Conservation (phyloP, 2,329 filamentous ascomycete species). For the Fusarium agapanthi region DNA sequence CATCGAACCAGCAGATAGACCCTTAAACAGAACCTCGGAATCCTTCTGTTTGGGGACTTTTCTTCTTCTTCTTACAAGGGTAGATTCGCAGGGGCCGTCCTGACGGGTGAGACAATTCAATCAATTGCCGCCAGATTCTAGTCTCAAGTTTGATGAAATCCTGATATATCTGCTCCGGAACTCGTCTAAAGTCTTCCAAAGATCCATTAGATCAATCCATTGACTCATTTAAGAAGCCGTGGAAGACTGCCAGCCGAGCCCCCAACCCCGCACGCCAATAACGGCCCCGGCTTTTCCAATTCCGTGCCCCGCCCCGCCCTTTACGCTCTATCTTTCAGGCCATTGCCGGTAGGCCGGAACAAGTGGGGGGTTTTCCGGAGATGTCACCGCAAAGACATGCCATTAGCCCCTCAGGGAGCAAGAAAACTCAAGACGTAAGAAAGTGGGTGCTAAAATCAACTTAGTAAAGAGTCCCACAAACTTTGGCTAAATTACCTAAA, state of each 20-base stretch:
- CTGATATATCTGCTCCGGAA: neutral
- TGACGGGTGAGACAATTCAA: neutral
- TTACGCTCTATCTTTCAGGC: conserved; percentile 18
- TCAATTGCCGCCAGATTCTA: neutral
- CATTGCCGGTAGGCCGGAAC: conserved; percentile 19
- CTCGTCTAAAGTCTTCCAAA: neutral
- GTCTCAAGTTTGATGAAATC: neutral
- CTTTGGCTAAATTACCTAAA: neutral
- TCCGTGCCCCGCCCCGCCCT: neutral
- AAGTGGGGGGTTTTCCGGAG: conserved; percentile 25
- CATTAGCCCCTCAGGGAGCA: neutral
- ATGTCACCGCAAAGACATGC: neutral
- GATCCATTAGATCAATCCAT: neutral
- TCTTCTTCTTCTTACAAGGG: neutral
- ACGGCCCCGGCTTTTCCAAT: conserved; percentile 42
- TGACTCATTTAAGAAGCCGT: neutral
- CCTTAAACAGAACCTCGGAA: conserved; percentile 3
- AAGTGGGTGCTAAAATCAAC: neutral
- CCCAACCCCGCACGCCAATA: conserved; percentile 37
- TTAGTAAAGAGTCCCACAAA: neutral
- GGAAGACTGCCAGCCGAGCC: conserved; percentile 6
- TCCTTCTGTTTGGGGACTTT: neutral
- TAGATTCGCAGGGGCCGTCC: neutral
- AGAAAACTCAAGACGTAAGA: neutral
- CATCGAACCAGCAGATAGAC: conserved; percentile 17